phyloP scores from a whole-genome alignment of 1,284 basidiomycete species.

The Malassezia pachydermatis region DNA sequence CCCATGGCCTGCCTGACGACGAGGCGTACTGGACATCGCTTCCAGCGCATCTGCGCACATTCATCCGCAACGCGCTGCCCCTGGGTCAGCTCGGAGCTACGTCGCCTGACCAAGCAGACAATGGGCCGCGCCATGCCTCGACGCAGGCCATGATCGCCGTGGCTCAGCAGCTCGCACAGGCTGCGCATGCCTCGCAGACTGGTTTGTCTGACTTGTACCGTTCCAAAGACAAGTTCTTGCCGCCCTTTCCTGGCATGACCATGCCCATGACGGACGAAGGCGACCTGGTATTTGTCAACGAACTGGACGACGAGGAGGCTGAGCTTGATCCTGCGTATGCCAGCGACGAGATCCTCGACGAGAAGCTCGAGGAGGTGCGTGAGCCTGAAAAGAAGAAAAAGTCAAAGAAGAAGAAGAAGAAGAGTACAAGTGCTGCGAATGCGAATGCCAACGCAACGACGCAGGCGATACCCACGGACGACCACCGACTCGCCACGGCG shows the following conservation, averaged over 20 bases:
- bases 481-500: conserved; percentile 43
- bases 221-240: conserved; percentile 4
- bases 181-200: conserved; percentile 41
- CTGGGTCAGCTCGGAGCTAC: conserved; percentile 42
- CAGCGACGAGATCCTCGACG: conserved; percentile 27
- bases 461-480: conserved; percentile 49
- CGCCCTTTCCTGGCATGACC: conserved; percentile 23
- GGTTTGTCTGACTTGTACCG: conserved; percentile 8
- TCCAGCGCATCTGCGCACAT: conserved; percentile 54
- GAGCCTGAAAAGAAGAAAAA: conserved; percentile 18
- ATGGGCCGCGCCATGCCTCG: conserved; percentile 38
- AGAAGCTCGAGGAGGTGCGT: background rate
- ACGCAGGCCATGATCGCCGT: conserved; percentile 48
- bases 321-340: conserved; percentile 31
- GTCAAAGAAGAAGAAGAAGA: conserved; percentile 54
- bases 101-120: conserved; percentile 38
- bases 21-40: conserved; percentile 57
- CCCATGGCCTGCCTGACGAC: conserved; percentile 49
- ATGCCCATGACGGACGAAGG: conserved; percentile 3
- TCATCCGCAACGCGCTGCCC: conserved; percentile 55
- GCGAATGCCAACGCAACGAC: conserved; percentile 47
- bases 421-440: conserved; percentile 26
- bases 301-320: conserved; percentile 35
- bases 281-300: conserved; percentile 36
- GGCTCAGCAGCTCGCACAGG: conserved; percentile 46